These are phyloP conservation scores for Coemansia sp. DNA, from an alignment of 192 early-diverging fungal genomes.

Conservation along the genomic window DNA sequence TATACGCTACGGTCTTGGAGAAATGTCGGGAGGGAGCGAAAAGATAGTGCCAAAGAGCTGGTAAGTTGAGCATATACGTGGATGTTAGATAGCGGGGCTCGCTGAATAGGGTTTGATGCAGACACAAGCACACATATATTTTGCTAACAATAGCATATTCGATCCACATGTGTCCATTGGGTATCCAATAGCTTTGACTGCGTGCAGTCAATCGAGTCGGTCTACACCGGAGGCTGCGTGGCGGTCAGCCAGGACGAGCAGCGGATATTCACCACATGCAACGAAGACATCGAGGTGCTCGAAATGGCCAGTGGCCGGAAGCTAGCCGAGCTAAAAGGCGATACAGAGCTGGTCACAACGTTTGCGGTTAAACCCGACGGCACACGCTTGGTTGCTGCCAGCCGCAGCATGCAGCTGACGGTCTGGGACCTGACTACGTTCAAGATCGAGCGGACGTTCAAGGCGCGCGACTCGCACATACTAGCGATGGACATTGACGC, in stretches of 20 bases:
- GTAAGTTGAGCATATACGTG: constrained; percentile 28
- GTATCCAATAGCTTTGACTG: constrained; percentile 63
- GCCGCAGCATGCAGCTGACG: constrained; percentile 72
- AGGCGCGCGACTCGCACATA: constrained; percentile 91
- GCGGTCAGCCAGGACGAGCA: constrained; percentile 64
- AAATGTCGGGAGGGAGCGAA: constrained; percentile 25
- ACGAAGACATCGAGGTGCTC: constrained; percentile 78
- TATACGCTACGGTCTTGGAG: neutral
- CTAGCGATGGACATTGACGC: constrained; percentile 89
- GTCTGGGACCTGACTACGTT: constrained; percentile 79
- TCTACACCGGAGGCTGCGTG: constrained; percentile 89
- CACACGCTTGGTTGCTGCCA: constrained; percentile 73
- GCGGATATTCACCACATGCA: constrained; percentile 72
- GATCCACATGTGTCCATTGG: neutral
- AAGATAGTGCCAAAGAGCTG: constrained; percentile 40
- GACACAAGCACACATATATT: neutral
- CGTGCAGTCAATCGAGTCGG: constrained; percentile 77
- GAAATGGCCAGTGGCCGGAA: constrained; percentile 66
- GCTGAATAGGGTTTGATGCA: too few relatives aligned
- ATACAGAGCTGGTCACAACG: constrained; percentile 84
- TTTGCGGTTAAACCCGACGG: constrained; percentile 83
- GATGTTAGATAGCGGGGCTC: too few relatives aligned
- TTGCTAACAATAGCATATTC: neutral
- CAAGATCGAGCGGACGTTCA: constrained; percentile 55
- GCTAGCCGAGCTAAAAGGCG: constrained; percentile 66